Evolutionary conservation across 306 rosid genomes (phyloP).

Genomic region (Adenanthera pavonina): DNA sequence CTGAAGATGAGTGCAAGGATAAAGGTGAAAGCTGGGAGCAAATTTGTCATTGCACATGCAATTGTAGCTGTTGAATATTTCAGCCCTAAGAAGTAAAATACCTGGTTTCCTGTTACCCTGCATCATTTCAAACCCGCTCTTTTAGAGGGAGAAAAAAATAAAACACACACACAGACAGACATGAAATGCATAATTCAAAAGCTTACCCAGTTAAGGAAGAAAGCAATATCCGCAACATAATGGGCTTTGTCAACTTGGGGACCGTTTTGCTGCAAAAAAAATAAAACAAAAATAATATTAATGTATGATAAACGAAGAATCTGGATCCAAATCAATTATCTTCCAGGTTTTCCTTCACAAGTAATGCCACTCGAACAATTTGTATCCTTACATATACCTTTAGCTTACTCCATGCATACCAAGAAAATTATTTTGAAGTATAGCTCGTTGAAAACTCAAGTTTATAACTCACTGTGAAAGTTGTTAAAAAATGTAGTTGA

Average conservation of each 20-base stretch:
- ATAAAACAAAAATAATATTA: too few species aligned
- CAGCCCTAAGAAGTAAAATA: conserved; percentile 68
- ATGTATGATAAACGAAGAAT: neutral
- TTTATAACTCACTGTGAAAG: neutral
- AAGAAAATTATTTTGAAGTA: neutral
- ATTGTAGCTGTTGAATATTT: conserved; percentile 64
- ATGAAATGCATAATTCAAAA: neutral
- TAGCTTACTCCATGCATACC: neutral
- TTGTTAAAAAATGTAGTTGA: neutral
- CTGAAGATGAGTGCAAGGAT: conserved; percentile 74
- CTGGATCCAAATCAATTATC: neutral
- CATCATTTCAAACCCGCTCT: conserved; percentile 8
- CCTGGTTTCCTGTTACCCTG: conserved; percentile 78
- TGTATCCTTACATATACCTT: neutral
- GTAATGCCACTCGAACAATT: neutral
- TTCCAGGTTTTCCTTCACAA: neutral
- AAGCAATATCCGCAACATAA: conserved; percentile 58
- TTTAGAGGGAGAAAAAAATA: neutral
- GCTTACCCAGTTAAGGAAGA: conserved; percentile 86
- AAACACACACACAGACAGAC: neutral
- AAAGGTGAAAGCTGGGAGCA: conserved; percentile 84
- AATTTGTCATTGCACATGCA: conserved; percentile 64
- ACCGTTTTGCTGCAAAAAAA: conserved; percentile 54
- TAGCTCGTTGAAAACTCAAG: neutral
- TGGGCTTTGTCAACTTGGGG: conserved; percentile 67